These are phyloP conservation scores for Avicennia marina DNA, from an alignment of 257 asterid genomes.

Conservation along the genomic window DNA sequence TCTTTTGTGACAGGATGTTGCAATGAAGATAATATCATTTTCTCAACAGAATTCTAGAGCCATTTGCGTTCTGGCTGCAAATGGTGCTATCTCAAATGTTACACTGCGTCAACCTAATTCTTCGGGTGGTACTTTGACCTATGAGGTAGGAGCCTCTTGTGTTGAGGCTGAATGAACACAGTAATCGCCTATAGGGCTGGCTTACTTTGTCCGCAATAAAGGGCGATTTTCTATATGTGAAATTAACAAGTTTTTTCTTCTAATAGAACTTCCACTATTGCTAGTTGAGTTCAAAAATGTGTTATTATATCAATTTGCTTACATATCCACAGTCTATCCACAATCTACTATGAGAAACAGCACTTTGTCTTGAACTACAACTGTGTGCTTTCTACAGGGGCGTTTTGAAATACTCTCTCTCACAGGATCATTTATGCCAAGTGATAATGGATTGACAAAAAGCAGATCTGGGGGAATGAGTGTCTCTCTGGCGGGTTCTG, in stretches of 20 bases:
- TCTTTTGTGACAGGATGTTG: constrained; percentile 54
- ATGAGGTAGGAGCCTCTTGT: constrained; percentile 48
- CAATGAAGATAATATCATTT: constrained; percentile 72
- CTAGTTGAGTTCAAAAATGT: neutral
- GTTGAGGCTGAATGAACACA: neutral
- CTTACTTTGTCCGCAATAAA: neutral
- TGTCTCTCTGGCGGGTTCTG: constrained; percentile 76
- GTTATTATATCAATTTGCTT: neutral
- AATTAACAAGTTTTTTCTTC: too few relatives aligned
- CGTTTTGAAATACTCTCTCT: constrained; percentile 78
- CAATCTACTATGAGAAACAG: neutral
- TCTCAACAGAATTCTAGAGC: constrained; percentile 83
- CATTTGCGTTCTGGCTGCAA: constrained; percentile 78
- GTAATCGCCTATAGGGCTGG: neutral
- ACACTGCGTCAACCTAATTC: constrained; percentile 80
- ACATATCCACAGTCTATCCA: too few relatives aligned
- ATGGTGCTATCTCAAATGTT: constrained; percentile 75
- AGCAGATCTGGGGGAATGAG: constrained; percentile 90
- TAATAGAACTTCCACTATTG: too few relatives aligned
- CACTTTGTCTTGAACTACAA: constrained; percentile 2
- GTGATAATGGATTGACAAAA: constrained; percentile 67
- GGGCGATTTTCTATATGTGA: neutral
- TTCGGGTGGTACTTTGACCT: constrained; percentile 86
- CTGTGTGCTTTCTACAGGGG: constrained; percentile 57
- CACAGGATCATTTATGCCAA: constrained; percentile 73